These are phyloP conservation scores for Leccinum pachyderme DNA, from an alignment of 1,284 basidiomycete species.

Conservation along the genomic window DNA sequence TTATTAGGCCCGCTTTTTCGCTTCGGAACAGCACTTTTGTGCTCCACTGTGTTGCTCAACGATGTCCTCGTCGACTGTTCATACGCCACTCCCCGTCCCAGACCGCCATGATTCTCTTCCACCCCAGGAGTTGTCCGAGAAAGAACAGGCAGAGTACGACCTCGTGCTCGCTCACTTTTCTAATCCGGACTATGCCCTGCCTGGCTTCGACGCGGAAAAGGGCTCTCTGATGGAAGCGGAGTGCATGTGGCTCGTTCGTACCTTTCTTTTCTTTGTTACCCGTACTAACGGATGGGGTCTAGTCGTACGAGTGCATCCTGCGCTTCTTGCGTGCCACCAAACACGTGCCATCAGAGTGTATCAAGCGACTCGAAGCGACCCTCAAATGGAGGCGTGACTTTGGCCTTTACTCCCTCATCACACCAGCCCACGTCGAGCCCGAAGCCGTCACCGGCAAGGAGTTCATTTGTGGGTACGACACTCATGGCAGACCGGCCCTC, in stretches of 20 bases:
- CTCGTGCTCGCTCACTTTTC: slow-evolving; percentile 61
- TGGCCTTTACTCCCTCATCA: slow-evolving; percentile 61
- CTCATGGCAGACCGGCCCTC: slow-evolving; percentile 60
- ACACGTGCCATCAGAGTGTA: slow-evolving; percentile 55
- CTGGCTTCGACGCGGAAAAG: slow-evolving; percentile 42
- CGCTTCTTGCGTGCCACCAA: slow-evolving; percentile 72
- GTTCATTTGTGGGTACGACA: slow-evolving; percentile 76
- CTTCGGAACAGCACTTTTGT: neutral
- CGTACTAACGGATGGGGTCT: neutral
- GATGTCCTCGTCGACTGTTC: slow-evolving; percentile 17
- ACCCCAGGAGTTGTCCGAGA: slow-evolving; percentile 40
- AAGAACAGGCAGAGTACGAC: slow-evolving; percentile 51
- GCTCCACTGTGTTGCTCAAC: neutral
- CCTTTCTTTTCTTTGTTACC: neutral
- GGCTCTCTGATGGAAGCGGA: slow-evolving; percentile 59
- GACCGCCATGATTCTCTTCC: slow-evolving; percentile 31
- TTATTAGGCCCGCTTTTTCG: neutral
- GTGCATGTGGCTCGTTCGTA: slow-evolving; percentile 69
- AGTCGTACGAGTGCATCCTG: slow-evolving; percentile 67
- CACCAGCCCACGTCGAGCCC: slow-evolving; percentile 60
- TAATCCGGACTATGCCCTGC: slow-evolving; percentile 49
- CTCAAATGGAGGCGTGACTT: slow-evolving; percentile 75
- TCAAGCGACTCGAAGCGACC: slow-evolving; percentile 64
- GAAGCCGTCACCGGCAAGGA: slow-evolving; percentile 77
- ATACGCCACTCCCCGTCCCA: slow-evolving; percentile 32